Conservation (phyloP, 805 yeast species). For the Kodamaea fukazawae region DNA sequence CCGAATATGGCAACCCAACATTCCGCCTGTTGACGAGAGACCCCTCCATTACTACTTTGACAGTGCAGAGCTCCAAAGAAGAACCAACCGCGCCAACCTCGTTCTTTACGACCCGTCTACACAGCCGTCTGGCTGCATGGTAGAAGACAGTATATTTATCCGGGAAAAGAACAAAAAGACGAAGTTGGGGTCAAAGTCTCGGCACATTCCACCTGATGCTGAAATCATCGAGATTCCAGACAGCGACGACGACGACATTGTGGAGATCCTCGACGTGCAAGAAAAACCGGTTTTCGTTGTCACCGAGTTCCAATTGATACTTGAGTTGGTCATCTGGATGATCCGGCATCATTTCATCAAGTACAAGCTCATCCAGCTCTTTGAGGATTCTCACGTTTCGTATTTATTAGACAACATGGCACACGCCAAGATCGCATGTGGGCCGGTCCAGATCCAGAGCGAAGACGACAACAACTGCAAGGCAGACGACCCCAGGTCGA, state of each 20-base stretch:
- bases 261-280: constrained; percentile 14
- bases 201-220: not conserved
- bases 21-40: constrained; percentile 6
- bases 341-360: constrained; percentile 14
- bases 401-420: constrained; percentile 16
- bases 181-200: not conserved
- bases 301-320: constrained; percentile 22
- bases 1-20: constrained; percentile 27
- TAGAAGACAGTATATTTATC: constrained; percentile 4
- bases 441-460: constrained; percentile 5
- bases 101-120: not conserved
- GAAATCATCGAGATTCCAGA: constrained; percentile 3
- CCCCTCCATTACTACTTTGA: constrained; percentile 5
- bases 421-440: constrained; percentile 1
- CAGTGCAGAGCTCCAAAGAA: not conserved
- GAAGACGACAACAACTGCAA: not conserved
- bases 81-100: not conserved
- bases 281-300: constrained; percentile 16
- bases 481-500: constrained; percentile 1
- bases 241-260: constrained; percentile 2
- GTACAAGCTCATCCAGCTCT: constrained; percentile 21
- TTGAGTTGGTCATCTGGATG: constrained; percentile 22
- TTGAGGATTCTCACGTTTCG: constrained; percentile 16
- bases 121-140: not conserved
- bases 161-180: not conserved